These are phyloP conservation scores for Dendrobium nobile DNA, from an alignment of 106 monocot genomes.

Conservation along the genomic window DNA sequence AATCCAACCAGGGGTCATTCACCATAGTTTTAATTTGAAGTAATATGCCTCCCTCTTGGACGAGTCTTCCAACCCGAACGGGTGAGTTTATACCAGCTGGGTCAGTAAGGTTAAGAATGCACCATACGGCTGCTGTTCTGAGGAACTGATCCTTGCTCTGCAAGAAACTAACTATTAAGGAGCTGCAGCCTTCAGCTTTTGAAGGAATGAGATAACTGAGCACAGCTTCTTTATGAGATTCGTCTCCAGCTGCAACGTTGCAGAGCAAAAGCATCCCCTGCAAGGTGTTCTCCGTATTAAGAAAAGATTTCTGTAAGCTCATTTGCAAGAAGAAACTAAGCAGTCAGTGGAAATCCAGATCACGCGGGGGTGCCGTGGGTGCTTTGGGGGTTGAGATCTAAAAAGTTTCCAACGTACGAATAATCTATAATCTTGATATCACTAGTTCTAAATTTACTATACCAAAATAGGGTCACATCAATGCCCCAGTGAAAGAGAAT, in stretches of 20 bases:
- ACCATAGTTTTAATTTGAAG: slow-evolving; percentile 76
- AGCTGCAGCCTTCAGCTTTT: slow-evolving; percentile 15
- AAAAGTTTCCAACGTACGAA: too few species aligned
- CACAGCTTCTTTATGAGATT: slow-evolving; percentile 67
- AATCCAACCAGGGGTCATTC: slow-evolving; percentile 75
- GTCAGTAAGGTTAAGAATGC: slow-evolving; percentile 61
- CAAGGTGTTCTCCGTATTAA: neutral
- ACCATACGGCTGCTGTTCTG: slow-evolving; percentile 72
- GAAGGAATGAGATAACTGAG: slow-evolving; percentile 44
- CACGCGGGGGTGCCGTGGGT: too few species aligned
- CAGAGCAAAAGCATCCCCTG: slow-evolving; percentile 80
- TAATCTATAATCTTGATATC: too few species aligned
- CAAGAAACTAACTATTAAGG: slow-evolving; percentile 45
- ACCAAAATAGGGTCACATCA: too few species aligned
- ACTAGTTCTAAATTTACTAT: too few species aligned
- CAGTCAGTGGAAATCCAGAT: too few species aligned
- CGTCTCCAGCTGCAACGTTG: slow-evolving; percentile 66
- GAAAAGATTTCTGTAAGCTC: neutral
- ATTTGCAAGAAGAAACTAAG: neutral
- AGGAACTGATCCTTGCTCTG: slow-evolving; percentile 55
- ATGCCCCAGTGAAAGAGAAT: too few species aligned
- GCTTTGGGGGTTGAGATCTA: too few species aligned
- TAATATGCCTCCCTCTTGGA: slow-evolving; percentile 49
- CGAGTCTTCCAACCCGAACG: slow-evolving; percentile 38
- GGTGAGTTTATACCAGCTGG: slow-evolving; percentile 31